phyloP scores from a whole-genome alignment of 73 alveolate genomes.

The Symbiodinium pilosum region DNA sequence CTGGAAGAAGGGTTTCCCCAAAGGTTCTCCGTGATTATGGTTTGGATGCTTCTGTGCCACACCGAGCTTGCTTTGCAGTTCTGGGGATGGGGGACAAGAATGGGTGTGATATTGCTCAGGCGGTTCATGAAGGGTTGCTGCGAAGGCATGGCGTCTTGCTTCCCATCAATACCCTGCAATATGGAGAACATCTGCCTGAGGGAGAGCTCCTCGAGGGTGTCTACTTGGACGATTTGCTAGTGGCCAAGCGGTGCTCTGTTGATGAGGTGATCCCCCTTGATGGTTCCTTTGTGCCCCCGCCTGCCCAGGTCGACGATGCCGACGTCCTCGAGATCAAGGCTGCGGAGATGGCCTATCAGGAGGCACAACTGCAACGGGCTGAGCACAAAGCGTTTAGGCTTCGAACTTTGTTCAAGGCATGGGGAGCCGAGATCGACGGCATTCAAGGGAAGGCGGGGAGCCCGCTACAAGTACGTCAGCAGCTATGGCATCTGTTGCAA shows the following conservation, averaged over 20 bases:
- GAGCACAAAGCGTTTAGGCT: conserved; percentile 11
- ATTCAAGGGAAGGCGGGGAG: neutral
- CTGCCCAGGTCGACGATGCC: neutral
- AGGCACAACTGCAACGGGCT: neutral
- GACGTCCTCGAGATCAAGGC: neutral
- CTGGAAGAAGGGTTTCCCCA: neutral
- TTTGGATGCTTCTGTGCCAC: neutral
- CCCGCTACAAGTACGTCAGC: conserved; percentile 2
- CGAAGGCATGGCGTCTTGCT: neutral
- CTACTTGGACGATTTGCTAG: conserved; percentile 20
- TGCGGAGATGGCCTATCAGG: neutral
- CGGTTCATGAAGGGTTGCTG: conserved; percentile 11
- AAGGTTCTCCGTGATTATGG: neutral
- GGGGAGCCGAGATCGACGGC: conserved; percentile 47
- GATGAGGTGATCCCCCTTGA: neutral
- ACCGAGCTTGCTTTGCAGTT: conserved; percentile 19
- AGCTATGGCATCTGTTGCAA: neutral
- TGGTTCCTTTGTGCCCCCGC: neutral
- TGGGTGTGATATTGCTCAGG: conserved; percentile 34
- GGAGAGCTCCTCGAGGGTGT: neutral
- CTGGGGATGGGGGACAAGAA: conserved; percentile 42
- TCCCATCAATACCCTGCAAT: neutral
- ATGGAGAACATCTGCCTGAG: neutral
- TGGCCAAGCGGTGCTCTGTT: neutral
- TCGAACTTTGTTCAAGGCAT: neutral